phyloP scores from a whole-genome alignment of 768 basidiomycete species.

The Lenzites betulinus region DNA sequence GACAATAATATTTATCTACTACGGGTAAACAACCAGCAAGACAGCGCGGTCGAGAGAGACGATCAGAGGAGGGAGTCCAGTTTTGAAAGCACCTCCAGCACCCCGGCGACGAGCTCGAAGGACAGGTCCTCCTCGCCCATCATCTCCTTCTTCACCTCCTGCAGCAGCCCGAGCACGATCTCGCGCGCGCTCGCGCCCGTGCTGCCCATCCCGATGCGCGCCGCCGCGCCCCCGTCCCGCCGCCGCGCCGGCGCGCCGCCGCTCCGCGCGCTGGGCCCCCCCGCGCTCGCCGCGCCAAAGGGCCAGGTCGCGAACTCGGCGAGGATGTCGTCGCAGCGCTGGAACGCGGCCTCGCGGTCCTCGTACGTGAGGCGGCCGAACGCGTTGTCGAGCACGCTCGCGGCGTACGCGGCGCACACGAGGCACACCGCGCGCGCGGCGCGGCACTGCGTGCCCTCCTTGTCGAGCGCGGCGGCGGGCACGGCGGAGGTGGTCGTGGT shows the following conservation, averaged over 20 bases:
- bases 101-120: conserved; percentile 90
- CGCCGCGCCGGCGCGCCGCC: conserved; percentile 27
- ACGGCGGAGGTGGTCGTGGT: conserved; percentile 82
- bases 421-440: conserved; percentile 80
- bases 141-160: conserved; percentile 75
- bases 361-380: conserved; percentile 89
- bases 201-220: conserved; percentile 59
- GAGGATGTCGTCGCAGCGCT: conserved; percentile 90
- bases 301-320: conserved; percentile 93
- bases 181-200: conserved; percentile 55
- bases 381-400: conserved; percentile 94
- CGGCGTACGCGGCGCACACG: conserved; percentile 91
- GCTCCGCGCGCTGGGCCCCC: background rate
- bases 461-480: conserved; percentile 71
- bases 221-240: conserved; percentile 33
- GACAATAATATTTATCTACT: conserved; percentile 9
- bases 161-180: conserved; percentile 70
- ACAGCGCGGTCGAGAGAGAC: background rate
- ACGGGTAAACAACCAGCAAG: background rate
- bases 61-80: conserved; percentile 78
- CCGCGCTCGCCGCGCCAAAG: conserved; percentile 48
- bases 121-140: conserved; percentile 71
- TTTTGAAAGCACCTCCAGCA: conserved; percentile 90
- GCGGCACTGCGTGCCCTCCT: conserved; percentile 80
- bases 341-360: conserved; percentile 90